A percentile compares a stretch with the other conserved stretches of the same genome.
phyloP scores from a whole-genome alignment of 148 eudicot genomes.

The Euryodendron excelsum region DNA sequence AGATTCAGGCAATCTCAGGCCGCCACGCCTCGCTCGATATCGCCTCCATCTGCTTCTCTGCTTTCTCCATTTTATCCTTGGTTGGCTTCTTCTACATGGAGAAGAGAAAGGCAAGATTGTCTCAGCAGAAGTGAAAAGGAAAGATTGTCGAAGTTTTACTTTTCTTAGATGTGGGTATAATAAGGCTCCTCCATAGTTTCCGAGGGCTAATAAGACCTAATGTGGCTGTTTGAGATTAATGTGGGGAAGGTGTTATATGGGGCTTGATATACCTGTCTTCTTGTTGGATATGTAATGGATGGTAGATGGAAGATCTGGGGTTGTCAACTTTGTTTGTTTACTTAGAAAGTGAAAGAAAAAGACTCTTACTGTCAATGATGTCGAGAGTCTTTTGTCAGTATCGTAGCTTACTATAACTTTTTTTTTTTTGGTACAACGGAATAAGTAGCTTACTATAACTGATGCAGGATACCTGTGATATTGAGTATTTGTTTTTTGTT shows the following conservation, averaged over 20 bases:
- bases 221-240: background rate
- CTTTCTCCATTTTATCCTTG: conserved; percentile 56
- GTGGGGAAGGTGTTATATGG: background rate
- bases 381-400: background rate
- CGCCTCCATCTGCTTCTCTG: conserved; percentile 61
- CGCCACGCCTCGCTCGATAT: conserved; percentile 66
- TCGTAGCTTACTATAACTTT: too few species aligned
- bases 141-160: background rate
- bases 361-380: background rate
- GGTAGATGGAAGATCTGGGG: too few species aligned
- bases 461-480: too few species aligned
- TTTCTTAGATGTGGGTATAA: background rate
- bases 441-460: too few species aligned
- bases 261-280: background rate
- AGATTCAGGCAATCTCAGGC: conserved; percentile 50
- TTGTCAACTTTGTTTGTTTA: background rate
- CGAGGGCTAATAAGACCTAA: background rate
- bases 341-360: background rate
- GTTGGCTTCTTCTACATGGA: conserved; percentile 70
- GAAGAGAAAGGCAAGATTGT: conserved; percentile 37
- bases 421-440: too few species aligned
- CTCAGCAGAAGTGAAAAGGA: conserved; percentile 23
- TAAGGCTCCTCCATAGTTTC: background rate
- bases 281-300: background rate
- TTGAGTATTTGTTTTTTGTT: too few species aligned